Base-by-base conservation (phyloP, 2,329 filamentous ascomycete species). In the Aspergillus fijiensis region DNA sequence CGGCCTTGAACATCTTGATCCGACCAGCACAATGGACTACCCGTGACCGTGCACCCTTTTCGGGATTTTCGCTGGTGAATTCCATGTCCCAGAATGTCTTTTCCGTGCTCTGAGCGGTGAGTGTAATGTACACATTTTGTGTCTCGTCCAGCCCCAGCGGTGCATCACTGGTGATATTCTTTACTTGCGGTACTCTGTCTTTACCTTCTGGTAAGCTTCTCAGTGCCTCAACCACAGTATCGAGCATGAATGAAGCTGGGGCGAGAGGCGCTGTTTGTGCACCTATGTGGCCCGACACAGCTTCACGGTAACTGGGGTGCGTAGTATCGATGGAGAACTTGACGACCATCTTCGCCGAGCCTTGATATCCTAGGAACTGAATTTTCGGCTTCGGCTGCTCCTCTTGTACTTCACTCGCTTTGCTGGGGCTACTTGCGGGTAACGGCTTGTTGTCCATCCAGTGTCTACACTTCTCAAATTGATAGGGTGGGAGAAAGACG, bases 401-500 rank as follows among this genome's bases (percentile, higher is more conserved):
- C 3, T 54, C 27, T 39, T 49, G 21, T 10, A 31, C 21, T 5
- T 25, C 31, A 4, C 6, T 21, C 25, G 23, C 10, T 2, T 2
- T 27, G 9, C 10, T 42, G 39, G n/a, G 19, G 23, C 14, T 5
- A 31, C 35, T 12, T 4, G 9, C 19, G 19, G 59, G 61, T 16
- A 61, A 55, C 2, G 49, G 56, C 23, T 65, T 65, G 21, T 66
- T 65, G 4, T 76, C 69, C 12, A 80, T 51, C 78, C 78, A 80
- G 53, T 80, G 78, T 0, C 66, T 55, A 0, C 65, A 55, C 52
- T 76, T 76, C 19, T 80, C 78, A 55, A 81, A 81, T 50, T 81
- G 79, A 51, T 81, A 81, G 0, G 79, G 77, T 0, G 79, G 79
- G 0, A 81, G 67, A 1, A 73, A 33, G 1, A 78, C 4, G 0